These are phyloP conservation scores for Pestalotiopsis sp. DNA, from an alignment of 2,329 filamentous ascomycete genomes.

Conservation along the genomic window DNA sequence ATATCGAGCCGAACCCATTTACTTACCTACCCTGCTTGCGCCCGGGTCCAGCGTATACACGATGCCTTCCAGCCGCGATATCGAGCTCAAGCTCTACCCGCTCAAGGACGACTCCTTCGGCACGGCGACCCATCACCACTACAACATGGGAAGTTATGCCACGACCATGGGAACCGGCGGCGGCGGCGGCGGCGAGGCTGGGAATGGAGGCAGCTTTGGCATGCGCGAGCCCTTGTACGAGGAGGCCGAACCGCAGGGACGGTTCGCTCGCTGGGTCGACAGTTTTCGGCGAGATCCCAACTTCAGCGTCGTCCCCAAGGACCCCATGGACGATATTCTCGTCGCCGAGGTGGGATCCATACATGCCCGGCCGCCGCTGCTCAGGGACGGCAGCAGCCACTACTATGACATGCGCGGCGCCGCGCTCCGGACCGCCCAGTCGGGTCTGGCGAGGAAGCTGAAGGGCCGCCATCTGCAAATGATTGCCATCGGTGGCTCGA, in stretches of 20 bases:
- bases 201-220: conserved; percentile 49
- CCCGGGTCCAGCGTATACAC: background rate
- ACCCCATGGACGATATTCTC: conserved; percentile 35
- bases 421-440: conserved; percentile 73
- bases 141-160: conserved; percentile 1
- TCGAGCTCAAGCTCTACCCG: conserved; percentile 9
- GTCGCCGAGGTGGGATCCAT: conserved; percentile 28
- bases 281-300: conserved; percentile 64
- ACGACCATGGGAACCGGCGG: conserved; percentile 3
- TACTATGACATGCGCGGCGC: conserved; percentile 58
- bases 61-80: conserved; percentile 10
- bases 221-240: conserved; percentile 52
- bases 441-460: conserved; percentile 72
- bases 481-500: conserved; percentile 95
- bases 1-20: background rate
- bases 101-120: conserved; percentile 10
- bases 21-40: background rate
- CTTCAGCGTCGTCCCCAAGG: conserved; percentile 46
- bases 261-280: conserved; percentile 51
- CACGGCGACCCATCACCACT: conserved; percentile 1
- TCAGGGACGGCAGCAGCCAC: conserved; percentile 33
- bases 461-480: conserved; percentile 90
- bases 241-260: conserved; percentile 31
- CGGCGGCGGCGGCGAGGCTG: conserved; percentile 14
- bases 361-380: conserved; percentile 23